Evolutionary conservation across 2,329 filamentous ascomycete genomes (phyloP), one percentile per base, ranked within the genome.

Genomic region (Aureobasidium sp.): DNA sequence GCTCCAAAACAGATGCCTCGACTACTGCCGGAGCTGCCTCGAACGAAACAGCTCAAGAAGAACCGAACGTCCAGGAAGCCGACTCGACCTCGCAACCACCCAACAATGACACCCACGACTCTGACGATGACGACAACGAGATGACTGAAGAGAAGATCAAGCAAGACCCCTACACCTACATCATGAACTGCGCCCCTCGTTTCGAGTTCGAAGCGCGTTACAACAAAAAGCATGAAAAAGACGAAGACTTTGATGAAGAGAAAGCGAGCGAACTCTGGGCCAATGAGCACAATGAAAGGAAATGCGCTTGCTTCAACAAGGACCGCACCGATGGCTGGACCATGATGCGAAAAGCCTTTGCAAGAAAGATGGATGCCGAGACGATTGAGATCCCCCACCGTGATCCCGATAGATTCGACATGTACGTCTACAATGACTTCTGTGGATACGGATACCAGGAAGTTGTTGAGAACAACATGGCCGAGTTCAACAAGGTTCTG

Each of bases 401-500:
- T 11, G 29, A 57, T 10, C 51, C 38, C 5, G 51, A 57, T 3
- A 17, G 2, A 6, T 57, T 57, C 27, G 19, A 23, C 51, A 57
- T 57, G 51, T 45, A 57, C 10, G 51, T 57, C n/a, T 57, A 57
- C 38, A 57, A 45, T 9, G 51, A 57, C 51, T 57, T 57, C 35
- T n/a, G 29, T 27, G 37, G 51, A 5, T 57, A 57, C 15, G 53
- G 53, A 3, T 57, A 57, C 9, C 53, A 57, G 9, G 53, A 57
- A 21, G 31, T 57, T 9, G 31, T 57, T 11, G 53, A 57, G 21
- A 57, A 57, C 23, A 21, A 57, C 40, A 46, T 57, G 27, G 53
- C 53, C 19, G 53, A 57, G 19, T 45, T 57, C 40, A 57, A 46
- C 53, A 46, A 57, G 27, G 19, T 57, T 1, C 13, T 45, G 40